Base-by-base conservation (phyloP, 2,329 filamentous ascomycete species). In the Graphilbum ipis-grandicollis region DNA sequence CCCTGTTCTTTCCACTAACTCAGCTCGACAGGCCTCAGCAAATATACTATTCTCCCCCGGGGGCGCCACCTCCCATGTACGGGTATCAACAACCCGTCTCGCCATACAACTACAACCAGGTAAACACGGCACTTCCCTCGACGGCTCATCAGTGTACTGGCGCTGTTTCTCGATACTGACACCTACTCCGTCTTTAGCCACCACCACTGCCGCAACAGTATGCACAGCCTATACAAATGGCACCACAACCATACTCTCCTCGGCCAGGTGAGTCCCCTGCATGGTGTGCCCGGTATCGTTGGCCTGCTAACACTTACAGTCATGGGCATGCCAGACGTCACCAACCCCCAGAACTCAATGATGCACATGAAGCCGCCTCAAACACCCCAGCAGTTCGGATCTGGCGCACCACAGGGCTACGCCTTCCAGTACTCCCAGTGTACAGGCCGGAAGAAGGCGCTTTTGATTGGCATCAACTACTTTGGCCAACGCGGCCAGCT, bases 401-500 rank as follows among this genome's bases (percentile, higher is more conserved):
- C 75, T 42, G 85, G 84, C 39, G 85, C 86, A 13, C 85, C 85
- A 15, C 66, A 74, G 44, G 68, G 68, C 48, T 93, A 93, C 56
- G 73, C 66, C 32, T 96, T 86, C 57, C 81, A 88, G 56, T 94
- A 94, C 57, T 93, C 85, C 33, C 79, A 79, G 46, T 96, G 86
- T 55, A 92, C 80, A 5, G 88, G 86, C 33, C 74, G 76, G 48
- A 68, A 86, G 52, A 94, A 94, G 61, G 88, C 86, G 5, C 62
- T 94, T 22, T 59, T 96, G 42, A 88, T 94, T 47, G 88, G 88
- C 38, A 93, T 94, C 64, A 94, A 94, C 60, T 94, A 96, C 59
- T 94, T 94, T 53, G 77, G 80, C 36, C 86, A 40, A 28, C 75
- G 82, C 40, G 86, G 86, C 21, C 82, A 94, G 63, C 66, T 94